Evolutionary conservation across 2,329 filamentous ascomycete genomes (phyloP), one percentile per base, ranked within the genome.

Genomic region (Epichloe brachyelytri): DNA sequence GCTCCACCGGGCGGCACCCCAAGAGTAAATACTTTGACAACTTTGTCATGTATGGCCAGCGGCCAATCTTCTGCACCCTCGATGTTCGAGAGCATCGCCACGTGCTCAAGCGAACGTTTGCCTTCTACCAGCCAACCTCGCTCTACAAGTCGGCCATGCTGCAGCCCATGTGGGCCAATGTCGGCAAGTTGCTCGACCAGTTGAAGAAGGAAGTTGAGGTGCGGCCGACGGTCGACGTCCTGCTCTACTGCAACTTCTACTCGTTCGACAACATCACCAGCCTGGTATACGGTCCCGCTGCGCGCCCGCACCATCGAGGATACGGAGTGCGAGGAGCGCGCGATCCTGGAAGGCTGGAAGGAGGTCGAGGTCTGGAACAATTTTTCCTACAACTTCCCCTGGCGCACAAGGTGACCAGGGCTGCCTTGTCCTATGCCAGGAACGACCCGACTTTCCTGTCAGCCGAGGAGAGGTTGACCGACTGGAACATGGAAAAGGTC

Each of bases 181-280:
- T 49, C 5, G 11, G 40, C 26, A 46, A 37, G 26, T 37, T 52
- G 1, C 8, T 52, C n/a, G 41, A 45, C 14, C 41, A 43, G 8
- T 7, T 52, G n/a, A 49, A 45, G 17, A 49, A 15, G 15, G 26
- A 46, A 3, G 33, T 46, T 3, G 3, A 36, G 7, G 36, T 20
- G 14, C 40, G 26, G 22, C 26, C 46, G 8, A 52, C 46, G 8
- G 34, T 52, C 10, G 46, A 49, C 14, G 46, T 45, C 30, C 19
- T 49, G 17, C 41, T 52, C 2, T 41, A 37, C 41, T 49, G 41
- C 51, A 52, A 49, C 22, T 52, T 49, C 17, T 52, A 46, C 34
- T 49, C 46, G 5, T 52, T 52, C 8, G 51, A 52, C 51, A 52
- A 52, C 41, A 49, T 52, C 17, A 52, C 51, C 7, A 19, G 20